A percentile compares a stretch with the other conserved stretches of the same genome.
phyloP scores from a whole-genome alignment of 192 early-diverging fungal genomes.

The Piromyces sp. region DNA sequence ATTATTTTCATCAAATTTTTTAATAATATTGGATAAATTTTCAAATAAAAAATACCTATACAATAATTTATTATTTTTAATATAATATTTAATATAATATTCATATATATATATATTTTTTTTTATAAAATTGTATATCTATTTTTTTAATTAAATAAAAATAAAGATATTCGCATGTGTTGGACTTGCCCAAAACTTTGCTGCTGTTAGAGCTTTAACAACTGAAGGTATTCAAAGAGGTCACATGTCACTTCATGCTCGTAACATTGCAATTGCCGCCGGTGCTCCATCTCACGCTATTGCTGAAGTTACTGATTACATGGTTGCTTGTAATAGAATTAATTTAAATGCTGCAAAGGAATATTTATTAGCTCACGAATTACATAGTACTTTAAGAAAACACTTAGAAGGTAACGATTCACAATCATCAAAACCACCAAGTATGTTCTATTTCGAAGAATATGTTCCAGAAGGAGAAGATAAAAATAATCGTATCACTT shows the following conservation, averaged over 20 bases:
- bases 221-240: constrained; percentile 63
- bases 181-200: constrained; percentile 66
- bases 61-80: too few relatives aligned
- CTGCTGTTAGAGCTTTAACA: constrained; percentile 46
- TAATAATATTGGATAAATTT: too few relatives aligned
- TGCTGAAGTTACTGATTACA: constrained; percentile 41
- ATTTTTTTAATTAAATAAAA: too few relatives aligned
- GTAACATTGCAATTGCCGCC: constrained; percentile 48
- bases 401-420: not conserved
- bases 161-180: constrained; percentile 37
- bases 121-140: too few relatives aligned
- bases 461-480: not conserved
- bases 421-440: constrained; percentile 5
- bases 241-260: constrained; percentile 44
- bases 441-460: constrained; percentile 24
- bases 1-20: too few relatives aligned
- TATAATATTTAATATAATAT: too few relatives aligned
- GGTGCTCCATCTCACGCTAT: constrained; percentile 49
- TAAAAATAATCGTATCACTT: constrained; percentile 12
- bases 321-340: constrained; percentile 49
- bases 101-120: too few relatives aligned
- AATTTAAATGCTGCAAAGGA: constrained; percentile 35
- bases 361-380: constrained; percentile 32
- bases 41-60: too few relatives aligned
- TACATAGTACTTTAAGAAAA: constrained; percentile 5